phyloP scores from a whole-genome alignment of 495 filamentous ascomycete genomes.

The Diplogelasinospora grovesii region DNA sequence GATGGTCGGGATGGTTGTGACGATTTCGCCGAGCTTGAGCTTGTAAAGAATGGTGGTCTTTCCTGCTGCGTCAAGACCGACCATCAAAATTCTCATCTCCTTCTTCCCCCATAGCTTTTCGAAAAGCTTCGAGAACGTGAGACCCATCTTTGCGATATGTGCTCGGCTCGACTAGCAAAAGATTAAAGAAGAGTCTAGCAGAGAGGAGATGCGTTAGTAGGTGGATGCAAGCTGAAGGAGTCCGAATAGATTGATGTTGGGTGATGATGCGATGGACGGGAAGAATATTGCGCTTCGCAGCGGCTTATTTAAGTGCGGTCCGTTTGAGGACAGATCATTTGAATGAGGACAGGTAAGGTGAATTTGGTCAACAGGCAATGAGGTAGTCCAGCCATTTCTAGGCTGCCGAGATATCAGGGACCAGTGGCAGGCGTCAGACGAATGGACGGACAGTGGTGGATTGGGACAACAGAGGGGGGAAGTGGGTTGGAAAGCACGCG shows the following conservation, averaged over 20 bases:
- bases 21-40: conserved; percentile 99
- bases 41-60: conserved; percentile 99
- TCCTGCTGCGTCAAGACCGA: conserved; percentile 97
- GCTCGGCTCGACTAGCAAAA: conserved; percentile 7
- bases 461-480: background rate
- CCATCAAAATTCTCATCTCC: conserved; percentile 99
- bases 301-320: conserved; percentile 12
- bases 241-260: background rate
- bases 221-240: background rate
- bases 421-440: conserved; percentile 4
- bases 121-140: conserved; percentile 39
- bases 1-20: conserved; percentile 98
- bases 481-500: too few species aligned
- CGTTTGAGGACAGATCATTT: conserved; percentile 29
- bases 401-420: conserved; percentile 9
- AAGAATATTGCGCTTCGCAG: conserved; percentile 3
- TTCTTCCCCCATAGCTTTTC: conserved; percentile 96
- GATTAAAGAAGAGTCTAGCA: conserved; percentile 8
- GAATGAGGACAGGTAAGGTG: conserved; percentile 8
- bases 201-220: conserved; percentile 11
- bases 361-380: conserved; percentile 2
- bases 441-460: background rate
- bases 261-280: conserved; percentile 3
- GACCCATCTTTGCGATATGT: conserved; percentile 28
- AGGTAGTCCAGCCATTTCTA: conserved; percentile 2